Evolutionary conservation across 345 rosid genomes (phyloP).

Genomic region (Kandelia obovata): DNA sequence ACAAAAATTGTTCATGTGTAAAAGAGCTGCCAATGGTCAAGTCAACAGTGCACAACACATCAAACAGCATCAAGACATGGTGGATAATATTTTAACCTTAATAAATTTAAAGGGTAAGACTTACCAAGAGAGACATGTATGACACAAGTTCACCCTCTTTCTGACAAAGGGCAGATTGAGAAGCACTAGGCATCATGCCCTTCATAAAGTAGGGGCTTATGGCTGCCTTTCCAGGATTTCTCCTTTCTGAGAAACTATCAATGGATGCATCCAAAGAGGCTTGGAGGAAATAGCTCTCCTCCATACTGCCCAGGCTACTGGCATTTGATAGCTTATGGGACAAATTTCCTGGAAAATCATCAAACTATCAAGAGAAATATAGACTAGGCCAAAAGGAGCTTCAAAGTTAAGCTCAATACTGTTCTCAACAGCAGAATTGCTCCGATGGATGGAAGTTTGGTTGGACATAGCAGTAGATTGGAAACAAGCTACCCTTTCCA

Average conservation of each 20-base stretch:
- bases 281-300: conserved; percentile 95
- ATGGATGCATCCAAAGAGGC: conserved; percentile 79
- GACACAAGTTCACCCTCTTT: conserved; percentile 99
- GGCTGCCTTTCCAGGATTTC: conserved; percentile 56
- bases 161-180: conserved; percentile 90
- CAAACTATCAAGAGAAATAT: conserved; percentile 2
- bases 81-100: background rate
- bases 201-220: conserved; percentile 83
- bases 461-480: conserved; percentile 54
- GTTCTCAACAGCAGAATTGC: conserved; percentile 58
- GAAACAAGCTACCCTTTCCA: conserved; percentile 64
- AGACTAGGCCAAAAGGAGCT: conserved; percentile 13
- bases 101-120: conserved; percentile 12
- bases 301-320: conserved; percentile 89
- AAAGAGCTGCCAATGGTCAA: background rate
- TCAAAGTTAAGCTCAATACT: conserved; percentile 39
- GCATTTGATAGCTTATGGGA: conserved; percentile 73
- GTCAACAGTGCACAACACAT: background rate
- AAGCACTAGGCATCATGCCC: conserved; percentile 90
- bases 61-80: background rate
- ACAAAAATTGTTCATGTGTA: background rate
- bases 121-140: conserved; percentile 96
- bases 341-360: conserved; percentile 53
- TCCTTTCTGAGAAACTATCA: conserved; percentile 69
- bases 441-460: conserved; percentile 49